phyloP scores from a whole-genome alignment of 2,329 filamentous ascomycete genomes.

The Colletotrichum magnum region DNA sequence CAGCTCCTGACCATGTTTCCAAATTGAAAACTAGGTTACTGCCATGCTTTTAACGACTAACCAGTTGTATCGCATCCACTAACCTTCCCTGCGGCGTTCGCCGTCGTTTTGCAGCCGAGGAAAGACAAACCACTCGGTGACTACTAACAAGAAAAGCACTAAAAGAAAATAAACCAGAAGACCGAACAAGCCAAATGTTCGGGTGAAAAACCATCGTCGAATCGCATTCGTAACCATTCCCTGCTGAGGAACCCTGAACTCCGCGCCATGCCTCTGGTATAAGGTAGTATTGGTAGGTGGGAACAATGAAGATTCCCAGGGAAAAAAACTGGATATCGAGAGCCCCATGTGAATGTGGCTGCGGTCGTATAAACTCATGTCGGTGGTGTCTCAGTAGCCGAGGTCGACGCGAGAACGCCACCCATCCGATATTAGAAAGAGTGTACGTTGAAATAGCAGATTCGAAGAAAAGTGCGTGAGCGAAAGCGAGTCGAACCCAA shows the following conservation, averaged over 20 bases:
- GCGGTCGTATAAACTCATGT: constrained; percentile 37
- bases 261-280: constrained; percentile 43
- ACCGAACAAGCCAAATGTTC: not conserved
- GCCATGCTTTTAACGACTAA: no score
- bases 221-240: constrained; percentile 35
- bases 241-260: constrained; percentile 34
- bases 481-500: not conserved
- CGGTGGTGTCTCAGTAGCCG: constrained; percentile 18
- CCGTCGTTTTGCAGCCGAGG: no score
- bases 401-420: not conserved
- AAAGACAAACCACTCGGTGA: no score
- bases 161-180: constrained; percentile 3
- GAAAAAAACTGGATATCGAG: constrained; percentile 40
- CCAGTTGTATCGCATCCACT: no score
- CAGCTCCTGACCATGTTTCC: not conserved
- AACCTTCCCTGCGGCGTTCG: no score
- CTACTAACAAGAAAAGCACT: not conserved
- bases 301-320: constrained; percentile 13
- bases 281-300: constrained; percentile 30
- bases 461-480: constrained; percentile 21
- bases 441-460: constrained; percentile 33
- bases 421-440: constrained; percentile 38
- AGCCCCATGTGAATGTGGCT: constrained; percentile 24
- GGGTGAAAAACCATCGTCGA: constrained; percentile 18
- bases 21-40: no score